Conservation (phyloP, 345 rosid genomes). For the Moricandia arvensis region DNA sequence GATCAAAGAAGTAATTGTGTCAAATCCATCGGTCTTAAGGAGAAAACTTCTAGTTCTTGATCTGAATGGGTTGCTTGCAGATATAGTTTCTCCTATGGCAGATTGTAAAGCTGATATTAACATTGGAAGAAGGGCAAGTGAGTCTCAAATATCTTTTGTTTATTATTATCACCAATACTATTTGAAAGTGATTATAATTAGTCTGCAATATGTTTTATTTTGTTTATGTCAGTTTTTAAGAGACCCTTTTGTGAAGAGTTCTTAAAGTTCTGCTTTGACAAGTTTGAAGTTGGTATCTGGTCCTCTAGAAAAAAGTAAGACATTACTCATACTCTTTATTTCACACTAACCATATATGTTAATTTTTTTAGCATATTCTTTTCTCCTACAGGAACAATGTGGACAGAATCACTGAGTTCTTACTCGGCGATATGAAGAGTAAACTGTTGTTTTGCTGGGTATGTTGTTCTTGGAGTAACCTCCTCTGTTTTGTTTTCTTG, state of each 20-base stretch:
- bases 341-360: not conserved
- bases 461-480: conserved; percentile 16
- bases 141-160: conserved; percentile 16
- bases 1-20: not conserved
- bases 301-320: conserved; percentile 44
- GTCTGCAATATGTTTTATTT: not conserved
- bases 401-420: conserved; percentile 50
- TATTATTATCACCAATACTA: not conserved
- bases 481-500: conserved; percentile 1
- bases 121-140: conserved; percentile 60
- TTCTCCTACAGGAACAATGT: conserved; percentile 55
- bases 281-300: conserved; percentile 63
- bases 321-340: not conserved
- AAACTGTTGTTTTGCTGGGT: conserved; percentile 90
- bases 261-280: conserved; percentile 56
- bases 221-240: conserved; percentile 44
- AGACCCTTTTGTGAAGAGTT: conserved; percentile 56
- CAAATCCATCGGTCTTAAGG: not conserved
- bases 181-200: not conserved
- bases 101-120: conserved; percentile 46
- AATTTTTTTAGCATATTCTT: not conserved
- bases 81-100: conserved; percentile 52
- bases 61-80: conserved; percentile 84
- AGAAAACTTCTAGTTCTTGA: conserved; percentile 77
- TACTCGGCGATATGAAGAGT: conserved; percentile 74